Evolutionary conservation across 1,139 yeast genomes (phyloP).

Genomic region (Zhuliangozyma blackwelliae): DNA sequence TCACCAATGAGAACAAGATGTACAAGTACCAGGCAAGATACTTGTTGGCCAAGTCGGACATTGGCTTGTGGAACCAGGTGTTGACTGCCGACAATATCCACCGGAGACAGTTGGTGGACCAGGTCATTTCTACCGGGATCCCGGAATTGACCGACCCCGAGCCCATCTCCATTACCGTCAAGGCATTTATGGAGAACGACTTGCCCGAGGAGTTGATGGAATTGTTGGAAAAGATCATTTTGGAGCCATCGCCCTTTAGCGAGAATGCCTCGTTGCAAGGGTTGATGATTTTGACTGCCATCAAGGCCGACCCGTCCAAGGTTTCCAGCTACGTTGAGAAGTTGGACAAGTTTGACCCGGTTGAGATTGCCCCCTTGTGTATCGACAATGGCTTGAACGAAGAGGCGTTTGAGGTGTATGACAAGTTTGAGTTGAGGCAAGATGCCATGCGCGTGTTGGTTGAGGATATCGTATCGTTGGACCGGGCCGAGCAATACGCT

Average conservation of each 20-base stretch:
- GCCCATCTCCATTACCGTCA: constrained; percentile 92
- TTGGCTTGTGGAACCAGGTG: constrained; percentile 76
- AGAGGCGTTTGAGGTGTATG: constrained; percentile 92
- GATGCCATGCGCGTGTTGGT: constrained; percentile 89
- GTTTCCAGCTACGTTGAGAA: constrained; percentile 83
- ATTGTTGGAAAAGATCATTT: constrained; percentile 86
- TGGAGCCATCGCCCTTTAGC: constrained; percentile 95
- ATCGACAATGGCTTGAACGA: constrained; percentile 83
- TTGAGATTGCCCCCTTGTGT: constrained; percentile 91
- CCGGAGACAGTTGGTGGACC: constrained; percentile 88
- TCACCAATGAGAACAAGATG: constrained; percentile 97
- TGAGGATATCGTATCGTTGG: constrained; percentile 89
- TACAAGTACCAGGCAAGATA: constrained; percentile 98
- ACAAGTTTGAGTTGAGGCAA: constrained; percentile 71
- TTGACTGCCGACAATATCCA: constrained; percentile 72
- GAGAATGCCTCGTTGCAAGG: constrained; percentile 96
- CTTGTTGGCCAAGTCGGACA: constrained; percentile 79
- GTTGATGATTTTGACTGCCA: constrained; percentile 84
- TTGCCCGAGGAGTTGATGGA: constrained; percentile 91
- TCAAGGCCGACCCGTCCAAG: constrained; percentile 87
- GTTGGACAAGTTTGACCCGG: constrained; percentile 86
- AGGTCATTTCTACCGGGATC: constrained; percentile 92
- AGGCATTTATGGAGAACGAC: constrained; percentile 95
- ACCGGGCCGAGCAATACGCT: constrained; percentile 91
- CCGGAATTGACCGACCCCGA: constrained; percentile 95